Evolutionary conservation across 2,329 filamentous ascomycete species (phyloP).

Genomic region (Calonectria henricotiae): DNA sequence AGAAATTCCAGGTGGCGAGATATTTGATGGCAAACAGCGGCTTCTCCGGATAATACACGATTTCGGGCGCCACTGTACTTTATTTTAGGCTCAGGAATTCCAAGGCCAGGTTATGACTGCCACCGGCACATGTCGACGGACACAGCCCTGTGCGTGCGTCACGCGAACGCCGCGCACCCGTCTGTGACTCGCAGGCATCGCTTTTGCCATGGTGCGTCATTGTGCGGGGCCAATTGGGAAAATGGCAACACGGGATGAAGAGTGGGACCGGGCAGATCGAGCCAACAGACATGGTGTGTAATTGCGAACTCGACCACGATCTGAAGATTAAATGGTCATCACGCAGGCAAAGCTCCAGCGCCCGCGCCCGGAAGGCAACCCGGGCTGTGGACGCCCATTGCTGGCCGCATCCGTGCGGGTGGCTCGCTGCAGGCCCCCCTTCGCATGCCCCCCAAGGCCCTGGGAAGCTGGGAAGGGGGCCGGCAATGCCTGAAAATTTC

Average conservation of each 20-base stretch:
- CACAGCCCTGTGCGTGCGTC: conserved; percentile 42
- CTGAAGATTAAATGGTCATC: conserved; percentile 15
- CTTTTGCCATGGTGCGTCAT: neutral
- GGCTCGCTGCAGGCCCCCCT: conserved; percentile 8
- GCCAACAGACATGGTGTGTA: neutral
- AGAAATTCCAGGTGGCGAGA: conserved; percentile 8
- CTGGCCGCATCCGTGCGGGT: conserved; percentile 18
- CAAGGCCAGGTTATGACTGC: conserved; percentile 18
- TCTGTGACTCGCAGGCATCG: conserved; percentile 40
- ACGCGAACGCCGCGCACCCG: conserved; percentile 33
- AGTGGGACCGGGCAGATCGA: conserved; percentile 10
- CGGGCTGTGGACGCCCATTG: neutral
- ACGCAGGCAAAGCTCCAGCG: conserved; percentile 6
- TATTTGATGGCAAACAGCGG: conserved; percentile 10
- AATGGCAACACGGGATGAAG: conserved; percentile 9
- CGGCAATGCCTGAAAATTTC: conserved; percentile 24
- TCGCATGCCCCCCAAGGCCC: neutral
- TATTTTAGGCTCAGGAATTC: neutral
- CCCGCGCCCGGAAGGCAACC: conserved; percentile 7
- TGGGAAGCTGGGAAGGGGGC: conserved; percentile 5
- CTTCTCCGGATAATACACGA: conserved; percentile 18
- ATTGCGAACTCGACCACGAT: conserved; percentile 10
- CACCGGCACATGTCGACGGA: conserved; percentile 26
- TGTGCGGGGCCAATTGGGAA: neutral
- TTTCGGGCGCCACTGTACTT: too few relatives aligned